These are phyloP conservation scores for Chrysosporium queenslandicum DNA, from an alignment of 2,329 filamentous ascomycete genomes.

Conservation along the genomic window DNA sequence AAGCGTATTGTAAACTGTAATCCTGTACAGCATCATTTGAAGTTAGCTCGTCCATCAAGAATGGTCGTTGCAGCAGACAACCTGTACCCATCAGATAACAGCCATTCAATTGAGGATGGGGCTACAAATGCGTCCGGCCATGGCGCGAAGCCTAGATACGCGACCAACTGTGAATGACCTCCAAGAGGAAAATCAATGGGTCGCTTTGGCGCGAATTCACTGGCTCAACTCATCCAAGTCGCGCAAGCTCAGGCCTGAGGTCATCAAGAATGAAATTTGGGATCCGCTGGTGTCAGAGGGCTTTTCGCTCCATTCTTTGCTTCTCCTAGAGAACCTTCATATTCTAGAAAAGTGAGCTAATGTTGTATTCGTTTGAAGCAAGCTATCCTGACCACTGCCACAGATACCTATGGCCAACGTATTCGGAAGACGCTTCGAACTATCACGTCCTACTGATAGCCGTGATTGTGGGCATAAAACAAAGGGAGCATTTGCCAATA, in stretches of 20 bases:
- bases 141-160: conserved; percentile 46
- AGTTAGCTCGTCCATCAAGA: background rate
- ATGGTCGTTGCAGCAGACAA: no score
- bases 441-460: conserved; percentile 82
- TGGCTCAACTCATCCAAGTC: conserved; percentile 66
- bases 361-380: background rate
- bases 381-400: conserved; percentile 18
- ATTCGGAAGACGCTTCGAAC: conserved; percentile 78
- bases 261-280: conserved; percentile 83
- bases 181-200: conserved; percentile 40
- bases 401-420: conserved; percentile 84
- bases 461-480: conserved; percentile 77
- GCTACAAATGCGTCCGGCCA: conserved; percentile 41
- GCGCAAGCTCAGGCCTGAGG: conserved; percentile 67
- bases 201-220: conserved; percentile 66
- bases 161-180: conserved; percentile 36
- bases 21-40: background rate
- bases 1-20: background rate
- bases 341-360: conserved; percentile 62
- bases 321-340: conserved; percentile 82
- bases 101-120: conserved; percentile 21
- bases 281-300: conserved; percentile 71
- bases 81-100: background rate
- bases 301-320: conserved; percentile 66
- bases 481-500: conserved; percentile 71